A percentile compares a stretch with the other conserved stretches of the same genome.
phyloP scores from a whole-genome alignment of 2,329 filamentous ascomycete species.

The Neofusicoccum cordaticola region DNA sequence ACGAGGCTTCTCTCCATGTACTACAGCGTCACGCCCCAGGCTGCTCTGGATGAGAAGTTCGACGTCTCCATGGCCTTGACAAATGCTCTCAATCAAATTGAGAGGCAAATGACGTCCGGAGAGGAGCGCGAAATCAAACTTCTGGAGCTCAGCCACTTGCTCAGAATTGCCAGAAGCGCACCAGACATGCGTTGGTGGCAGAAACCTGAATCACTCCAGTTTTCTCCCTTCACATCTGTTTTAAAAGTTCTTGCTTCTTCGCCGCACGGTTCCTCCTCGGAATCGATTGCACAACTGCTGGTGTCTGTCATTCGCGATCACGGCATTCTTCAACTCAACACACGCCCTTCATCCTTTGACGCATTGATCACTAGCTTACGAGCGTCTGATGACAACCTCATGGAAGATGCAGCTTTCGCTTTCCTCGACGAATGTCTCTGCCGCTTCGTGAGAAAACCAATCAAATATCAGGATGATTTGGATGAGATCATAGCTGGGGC shows the following conservation, averaged over 20 bases:
- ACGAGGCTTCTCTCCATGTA: conserved; percentile 79
- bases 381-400: conserved; percentile 40
- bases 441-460: conserved; percentile 70
- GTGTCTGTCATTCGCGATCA: conserved; percentile 62
- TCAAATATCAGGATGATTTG: conserved; percentile 77
- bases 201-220: conserved; percentile 61
- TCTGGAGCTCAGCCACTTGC: conserved; percentile 76
- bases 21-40: conserved; percentile 75
- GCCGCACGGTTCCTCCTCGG: conserved; percentile 47
- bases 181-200: conserved; percentile 89
- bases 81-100: conserved; percentile 62
- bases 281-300: conserved; percentile 56
- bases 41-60: conserved; percentile 79
- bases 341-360: conserved; percentile 39
- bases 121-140: conserved; percentile 57
- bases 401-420: conserved; percentile 51
- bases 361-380: conserved; percentile 47
- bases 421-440: conserved; percentile 83
- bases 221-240: conserved; percentile 71
- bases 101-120: conserved; percentile 38
- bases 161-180: conserved; percentile 76
- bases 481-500: conserved; percentile 49
- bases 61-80: conserved; percentile 79
- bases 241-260: conserved; percentile 58
- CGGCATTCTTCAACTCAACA: conserved; percentile 58